Base-by-base conservation (phyloP, 2,329 filamentous ascomycete genomes). In the Nemania sp. region DNA sequence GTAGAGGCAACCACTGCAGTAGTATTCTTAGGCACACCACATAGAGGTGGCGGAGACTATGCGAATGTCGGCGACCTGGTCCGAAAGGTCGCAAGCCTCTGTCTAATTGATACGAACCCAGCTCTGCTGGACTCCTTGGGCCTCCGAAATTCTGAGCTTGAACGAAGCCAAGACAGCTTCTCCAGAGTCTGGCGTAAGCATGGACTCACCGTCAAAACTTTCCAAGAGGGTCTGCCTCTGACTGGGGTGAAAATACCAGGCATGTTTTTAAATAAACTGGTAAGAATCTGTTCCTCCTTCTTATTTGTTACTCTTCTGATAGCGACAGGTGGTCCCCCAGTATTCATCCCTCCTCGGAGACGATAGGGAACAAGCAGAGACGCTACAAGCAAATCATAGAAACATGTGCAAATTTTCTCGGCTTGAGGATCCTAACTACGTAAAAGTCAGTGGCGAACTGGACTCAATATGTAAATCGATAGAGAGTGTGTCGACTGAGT, bases 11-110 rank as follows among this genome's bases (percentile, higher is more conserved):
- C 37, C 1, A 11, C 37, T 42, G 37, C 4, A 7, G 37, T 52
- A 4, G 11, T 52, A 2, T 52, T 52, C 37, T 13, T 52, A 18
- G 49, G 49, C 5, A 52, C 49, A n/a, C 49, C 49, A n/a, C 49
- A 52, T 9, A 40, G 49, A 11, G 49, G 49, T 6, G 42, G 49
- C 15, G 2, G 17, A 6, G 18, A 2, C 11, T n/a, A n/a, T n/a
- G 48, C 48, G 25, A 9, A 9, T n/a, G 3, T 51, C 9, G 48
- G 48, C n/a, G 32, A 13, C 4, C 21, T 21, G 17, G 48, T 18
- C 5, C n/a, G 48, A 15, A 51, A 39, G n/a, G 20, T 20, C 5
- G 49, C 49, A 12, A 52, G 35, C 32, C 21, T 52, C 17, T 2
- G 29, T 29, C 37, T 52, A 11, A 29, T 52, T 13, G 37, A 52